These are phyloP conservation scores for Gracilaria domingensis DNA, from an alignment of 23 red algal species.

Conservation along the genomic window DNA sequence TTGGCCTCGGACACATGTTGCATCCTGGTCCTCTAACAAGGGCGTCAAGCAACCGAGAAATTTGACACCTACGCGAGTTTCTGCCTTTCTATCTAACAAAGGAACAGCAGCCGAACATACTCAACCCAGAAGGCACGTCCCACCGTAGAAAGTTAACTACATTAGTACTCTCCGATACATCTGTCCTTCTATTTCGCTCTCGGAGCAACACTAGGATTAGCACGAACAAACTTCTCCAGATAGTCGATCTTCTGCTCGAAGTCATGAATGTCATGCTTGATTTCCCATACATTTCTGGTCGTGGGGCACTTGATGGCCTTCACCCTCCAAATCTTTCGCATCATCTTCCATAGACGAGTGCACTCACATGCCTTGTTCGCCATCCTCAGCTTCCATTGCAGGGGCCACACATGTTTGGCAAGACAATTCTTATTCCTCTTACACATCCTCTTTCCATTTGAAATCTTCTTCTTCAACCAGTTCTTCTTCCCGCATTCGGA, in stretches of 20 bases:
- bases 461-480: background rate
- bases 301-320: background rate
- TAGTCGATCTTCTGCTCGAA: background rate
- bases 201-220: constrained; percentile 1
- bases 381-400: background rate
- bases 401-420: background rate
- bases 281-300: constrained; percentile 7
- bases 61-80: background rate
- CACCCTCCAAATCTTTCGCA: background rate
- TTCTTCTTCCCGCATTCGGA: background rate
- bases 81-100: background rate
- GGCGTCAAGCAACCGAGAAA: background rate
- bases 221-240: background rate
- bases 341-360: background rate
- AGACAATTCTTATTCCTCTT: constrained; percentile 3
- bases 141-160: background rate
- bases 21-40: background rate
- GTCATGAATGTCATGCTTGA: constrained; percentile 17
- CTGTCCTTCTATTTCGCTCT: background rate
- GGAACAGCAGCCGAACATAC: background rate
- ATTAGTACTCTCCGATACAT: background rate
- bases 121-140: background rate
- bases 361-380: background rate
- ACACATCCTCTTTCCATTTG: background rate
- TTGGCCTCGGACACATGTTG: background rate